Evolutionary conservation across 371 early-diverging fungal species (phyloP).

Genomic region (Mortierella sp.): DNA sequence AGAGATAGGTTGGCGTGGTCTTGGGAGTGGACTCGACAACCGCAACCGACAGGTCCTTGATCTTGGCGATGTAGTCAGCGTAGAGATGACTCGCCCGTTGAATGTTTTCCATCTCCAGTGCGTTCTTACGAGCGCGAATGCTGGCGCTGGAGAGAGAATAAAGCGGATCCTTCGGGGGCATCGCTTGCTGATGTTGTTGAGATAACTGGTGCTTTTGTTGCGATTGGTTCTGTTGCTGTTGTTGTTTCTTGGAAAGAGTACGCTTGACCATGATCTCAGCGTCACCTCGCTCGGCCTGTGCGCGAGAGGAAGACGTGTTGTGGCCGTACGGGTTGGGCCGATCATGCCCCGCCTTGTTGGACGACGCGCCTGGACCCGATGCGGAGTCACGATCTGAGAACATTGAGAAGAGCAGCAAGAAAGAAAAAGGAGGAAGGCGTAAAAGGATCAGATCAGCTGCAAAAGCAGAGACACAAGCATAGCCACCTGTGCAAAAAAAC

Average conservation of each 20-base stretch:
- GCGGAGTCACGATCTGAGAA: background rate
- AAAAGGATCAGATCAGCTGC: background rate
- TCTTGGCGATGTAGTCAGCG: constrained; percentile 40
- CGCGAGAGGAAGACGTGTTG: background rate
- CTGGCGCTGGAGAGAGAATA: constrained; percentile 54
- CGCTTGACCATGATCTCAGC: constrained; percentile 11
- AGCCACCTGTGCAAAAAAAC: background rate
- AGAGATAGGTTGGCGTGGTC: constrained; percentile 9
- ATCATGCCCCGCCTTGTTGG: constrained; percentile 16
- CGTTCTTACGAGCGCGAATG: constrained; percentile 56
- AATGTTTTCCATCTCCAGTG: constrained; percentile 53
- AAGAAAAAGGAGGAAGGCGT: background rate
- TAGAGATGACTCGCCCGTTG: constrained; percentile 49
- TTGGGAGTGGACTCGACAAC: constrained; percentile 11
- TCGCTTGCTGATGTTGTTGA: constrained; percentile 3
- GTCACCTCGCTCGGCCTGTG: constrained; percentile 4
- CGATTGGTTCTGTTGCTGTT: constrained; percentile 6
- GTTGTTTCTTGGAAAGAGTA: constrained; percentile 25
- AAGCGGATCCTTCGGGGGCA: constrained; percentile 33
- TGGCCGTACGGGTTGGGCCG: constrained; percentile 10
- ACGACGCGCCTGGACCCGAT: background rate
- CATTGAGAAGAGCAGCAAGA: background rate
- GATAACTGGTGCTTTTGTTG: background rate
- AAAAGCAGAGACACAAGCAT: background rate
- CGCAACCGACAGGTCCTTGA: constrained; percentile 23